Conservation (phyloP, 2,329 filamentous ascomycete genomes). For the Paecilomyces sp. region DNA sequence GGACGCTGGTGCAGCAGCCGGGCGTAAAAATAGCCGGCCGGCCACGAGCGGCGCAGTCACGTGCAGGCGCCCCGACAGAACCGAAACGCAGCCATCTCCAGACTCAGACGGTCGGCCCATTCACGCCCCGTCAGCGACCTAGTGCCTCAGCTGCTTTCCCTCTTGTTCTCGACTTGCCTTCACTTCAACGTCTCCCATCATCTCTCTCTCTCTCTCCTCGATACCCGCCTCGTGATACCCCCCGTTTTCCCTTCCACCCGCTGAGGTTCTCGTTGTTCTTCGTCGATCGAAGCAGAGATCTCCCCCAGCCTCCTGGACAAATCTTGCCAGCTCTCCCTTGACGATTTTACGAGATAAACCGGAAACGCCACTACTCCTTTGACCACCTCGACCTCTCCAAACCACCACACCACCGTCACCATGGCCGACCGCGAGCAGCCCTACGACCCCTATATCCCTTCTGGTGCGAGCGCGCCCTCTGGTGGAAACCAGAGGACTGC, state of each 20-base stretch:
- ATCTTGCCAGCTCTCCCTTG: conserved; percentile 9
- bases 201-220: not conserved
- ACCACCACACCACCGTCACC: conserved; percentile 14
- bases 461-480: conserved; percentile 45
- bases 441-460: conserved; percentile 86
- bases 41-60: conserved; percentile 9
- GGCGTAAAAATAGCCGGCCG: not conserved
- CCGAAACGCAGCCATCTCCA: conserved; percentile 18
- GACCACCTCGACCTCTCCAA: conserved; percentile 1
- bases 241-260: not conserved
- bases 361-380: conserved; percentile 10
- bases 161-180: conserved; percentile 2
- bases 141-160: conserved; percentile 7
- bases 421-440: conserved; percentile 58
- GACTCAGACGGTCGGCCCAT: conserved; percentile 17
- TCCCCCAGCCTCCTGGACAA: not conserved
- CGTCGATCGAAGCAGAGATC: not conserved
- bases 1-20: not conserved
- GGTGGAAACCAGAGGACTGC: conserved; percentile 59
- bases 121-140: conserved; percentile 17
- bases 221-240: not conserved
- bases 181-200: conserved; percentile 1
- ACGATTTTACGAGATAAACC: conserved; percentile 9
- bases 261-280: not conserved
- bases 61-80: conserved; percentile 16